Evolutionary conservation across 768 basidiomycete species (phyloP).

Genomic region (Russula ochroleuca): DNA sequence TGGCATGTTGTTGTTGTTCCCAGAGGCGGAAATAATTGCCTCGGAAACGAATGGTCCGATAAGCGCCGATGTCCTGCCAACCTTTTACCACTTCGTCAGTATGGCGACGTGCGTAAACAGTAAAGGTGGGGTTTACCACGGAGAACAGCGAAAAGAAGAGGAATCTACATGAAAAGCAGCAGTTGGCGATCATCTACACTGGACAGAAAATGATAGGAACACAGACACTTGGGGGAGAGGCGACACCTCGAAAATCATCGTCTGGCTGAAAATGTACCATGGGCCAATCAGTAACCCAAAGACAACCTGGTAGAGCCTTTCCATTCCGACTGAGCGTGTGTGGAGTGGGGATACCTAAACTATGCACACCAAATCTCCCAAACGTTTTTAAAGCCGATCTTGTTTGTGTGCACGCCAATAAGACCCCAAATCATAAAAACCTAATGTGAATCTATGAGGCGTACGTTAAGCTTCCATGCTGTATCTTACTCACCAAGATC

Average conservation of each 20-base stretch:
- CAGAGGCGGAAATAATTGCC: conserved; percentile 65
- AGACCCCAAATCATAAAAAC: conserved; percentile 70
- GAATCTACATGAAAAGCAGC: conserved; percentile 42
- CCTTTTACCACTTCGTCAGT: conserved; percentile 35
- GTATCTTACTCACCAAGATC: conserved; percentile 49
- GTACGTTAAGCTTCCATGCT: background rate
- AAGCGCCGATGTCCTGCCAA: conserved; percentile 76
- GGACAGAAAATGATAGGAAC: background rate
- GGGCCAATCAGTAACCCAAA: conserved; percentile 73
- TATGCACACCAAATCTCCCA: conserved; percentile 70
- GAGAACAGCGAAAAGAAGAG: conserved; percentile 71
- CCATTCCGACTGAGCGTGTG: background rate
- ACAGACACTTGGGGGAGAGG: conserved; percentile 64
- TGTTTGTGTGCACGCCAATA: conserved; percentile 67
- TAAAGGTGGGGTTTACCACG: conserved; percentile 41
- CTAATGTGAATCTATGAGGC: conserved; percentile 33
- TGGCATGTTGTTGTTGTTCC: conserved; percentile 73
- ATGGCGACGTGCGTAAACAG: background rate
- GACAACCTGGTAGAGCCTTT: conserved; percentile 63
- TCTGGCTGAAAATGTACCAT: conserved; percentile 79
- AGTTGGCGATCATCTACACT: background rate
- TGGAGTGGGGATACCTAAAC: background rate
- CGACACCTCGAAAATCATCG: conserved; percentile 78
- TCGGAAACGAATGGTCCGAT: conserved; percentile 73
- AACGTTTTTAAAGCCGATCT: conserved; percentile 76